Conservation (phyloP, 2,329 filamentous ascomycete species). For the Emergomyces pasteurianus region DNA sequence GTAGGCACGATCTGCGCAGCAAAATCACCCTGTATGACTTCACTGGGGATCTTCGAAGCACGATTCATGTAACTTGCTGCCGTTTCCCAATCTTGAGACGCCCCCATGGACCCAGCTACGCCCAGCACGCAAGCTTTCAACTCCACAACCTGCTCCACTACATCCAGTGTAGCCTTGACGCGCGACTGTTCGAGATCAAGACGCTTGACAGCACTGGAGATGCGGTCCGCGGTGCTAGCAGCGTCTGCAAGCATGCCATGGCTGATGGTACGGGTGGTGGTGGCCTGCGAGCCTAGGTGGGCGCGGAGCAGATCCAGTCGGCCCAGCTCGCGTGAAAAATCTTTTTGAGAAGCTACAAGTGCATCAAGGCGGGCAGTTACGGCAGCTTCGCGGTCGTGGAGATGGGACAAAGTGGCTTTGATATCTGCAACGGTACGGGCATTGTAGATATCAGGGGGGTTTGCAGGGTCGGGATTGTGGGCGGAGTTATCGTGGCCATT, state of each 20-base stretch:
- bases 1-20: conserved; percentile 88
- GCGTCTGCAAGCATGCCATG: conserved; percentile 84
- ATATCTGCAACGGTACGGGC: conserved; percentile 69
- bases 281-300: conserved; percentile 74
- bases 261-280: conserved; percentile 70
- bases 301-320: conserved; percentile 83
- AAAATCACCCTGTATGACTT: conserved; percentile 73
- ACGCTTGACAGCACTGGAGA: conserved; percentile 75
- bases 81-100: conserved; percentile 96
- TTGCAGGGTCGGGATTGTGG: neutral
- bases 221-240: conserved; percentile 69
- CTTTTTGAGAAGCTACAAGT: conserved; percentile 70
- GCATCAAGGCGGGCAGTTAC: conserved; percentile 64
- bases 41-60: conserved; percentile 65
- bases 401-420: conserved; percentile 59
- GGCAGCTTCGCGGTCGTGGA: conserved; percentile 63
- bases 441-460: conserved; percentile 44
- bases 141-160: conserved; percentile 93
- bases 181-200: conserved; percentile 85
- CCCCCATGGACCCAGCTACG: conserved; percentile 91
- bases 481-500: conserved; percentile 10
- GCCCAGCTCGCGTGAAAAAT: conserved; percentile 73
- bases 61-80: conserved; percentile 81
- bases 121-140: conserved; percentile 93
- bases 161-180: conserved; percentile 77